Evolutionary conservation across 1,284 basidiomycete genomes (phyloP), one percentile per base, ranked within the genome.

Genomic region (Phellopilus nigrolimitatus): DNA sequence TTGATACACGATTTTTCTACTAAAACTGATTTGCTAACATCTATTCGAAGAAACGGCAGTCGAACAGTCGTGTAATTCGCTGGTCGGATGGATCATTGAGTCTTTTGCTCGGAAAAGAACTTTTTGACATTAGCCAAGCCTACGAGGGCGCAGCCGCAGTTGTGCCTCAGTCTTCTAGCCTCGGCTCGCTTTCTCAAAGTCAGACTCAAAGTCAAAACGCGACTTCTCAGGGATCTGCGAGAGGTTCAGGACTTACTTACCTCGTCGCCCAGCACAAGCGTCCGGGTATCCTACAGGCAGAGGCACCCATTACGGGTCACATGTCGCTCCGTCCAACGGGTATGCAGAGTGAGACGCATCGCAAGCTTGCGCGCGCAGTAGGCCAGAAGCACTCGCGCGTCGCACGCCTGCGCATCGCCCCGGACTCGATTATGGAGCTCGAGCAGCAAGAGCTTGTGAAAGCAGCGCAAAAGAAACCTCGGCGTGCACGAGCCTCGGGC

Each of bases 51-150:
- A 71, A 72, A 60, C 79, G 84, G 57, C 85, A 94, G 71, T 91
- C 91, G 7, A 97, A 97, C 64, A 80, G 84, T 56, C 85, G 92
- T 13, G 74, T 95, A 33, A 82, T 97, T 49, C 82, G 85, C 6
- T 97, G 93, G 93, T 95, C 91, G 19, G 94, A 97, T 63, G 93
- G 93, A 22, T 79, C 86, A 12, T 71, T 91, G 57, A 93, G 90
- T 61, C 76, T 97, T 31, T 84, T 89, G 58, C 73, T 97, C 49
- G 93, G 94, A 45, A 87, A 87, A 66, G 94, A 97, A 62, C 74
- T 94, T 4, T 95, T 94, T 66, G 92, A 97, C 69, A 84, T 97
- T 53, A 82, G 78, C 46, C 77, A 86, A 64, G 82, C 77, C 52
- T 70, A 87, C 54, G 88, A 92, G 61, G 83, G 76, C 8, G 87